Percentiles rank a stretch among this genome's conserved stretches.
Evolutionary conservation across 257 asterid genomes (phyloP).

Genomic region (Coffea canephora): DNA sequence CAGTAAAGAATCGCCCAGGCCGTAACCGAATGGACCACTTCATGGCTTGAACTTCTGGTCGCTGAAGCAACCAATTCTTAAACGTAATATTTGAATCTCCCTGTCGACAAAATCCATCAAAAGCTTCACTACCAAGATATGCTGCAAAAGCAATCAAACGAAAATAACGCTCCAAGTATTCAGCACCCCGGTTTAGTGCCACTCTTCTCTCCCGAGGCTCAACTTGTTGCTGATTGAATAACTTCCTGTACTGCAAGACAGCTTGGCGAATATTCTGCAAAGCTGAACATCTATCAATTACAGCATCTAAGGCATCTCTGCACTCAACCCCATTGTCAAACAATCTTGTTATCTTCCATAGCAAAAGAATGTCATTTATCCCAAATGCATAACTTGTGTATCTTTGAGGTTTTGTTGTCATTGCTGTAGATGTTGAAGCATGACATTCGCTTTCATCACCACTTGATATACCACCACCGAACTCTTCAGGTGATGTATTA

Average conservation of each 20-base stretch:
- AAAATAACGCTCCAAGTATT: slow-evolving; percentile 94
- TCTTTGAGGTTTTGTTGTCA: slow-evolving; percentile 42
- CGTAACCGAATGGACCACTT: slow-evolving; percentile 95
- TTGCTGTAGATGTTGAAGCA: slow-evolving; percentile 34
- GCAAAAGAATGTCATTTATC: slow-evolving; percentile 84
- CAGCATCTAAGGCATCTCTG: slow-evolving; percentile 90
- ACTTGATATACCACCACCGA: slow-evolving; percentile 33
- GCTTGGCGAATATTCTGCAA: slow-evolving; percentile 98
- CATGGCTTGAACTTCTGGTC: slow-evolving; percentile 97
- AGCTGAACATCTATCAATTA: slow-evolving; percentile 91
- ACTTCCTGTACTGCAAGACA: slow-evolving; percentile 84
- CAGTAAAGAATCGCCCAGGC: slow-evolving; percentile 92
- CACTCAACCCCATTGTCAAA: slow-evolving; percentile 97
- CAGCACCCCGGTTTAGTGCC: slow-evolving; percentile 97
- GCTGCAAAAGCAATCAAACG: slow-evolving; percentile 98
- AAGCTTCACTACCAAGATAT: slow-evolving; percentile 92
- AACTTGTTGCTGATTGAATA: slow-evolving; percentile 83
- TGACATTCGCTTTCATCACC: slow-evolving; percentile 56
- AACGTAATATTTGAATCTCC: slow-evolving; percentile 78
- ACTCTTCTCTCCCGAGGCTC: slow-evolving; percentile 98
- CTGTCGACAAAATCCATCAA: slow-evolving; percentile 91
- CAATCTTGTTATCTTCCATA: slow-evolving; percentile 91
- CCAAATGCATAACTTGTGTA: slow-evolving; percentile 68
- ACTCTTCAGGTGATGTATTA: slow-evolving; percentile 47
- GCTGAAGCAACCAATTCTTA: slow-evolving; percentile 86